phyloP scores from a whole-genome alignment of 2,329 filamentous ascomycete genomes.

The Aureobasidium zeae region DNA sequence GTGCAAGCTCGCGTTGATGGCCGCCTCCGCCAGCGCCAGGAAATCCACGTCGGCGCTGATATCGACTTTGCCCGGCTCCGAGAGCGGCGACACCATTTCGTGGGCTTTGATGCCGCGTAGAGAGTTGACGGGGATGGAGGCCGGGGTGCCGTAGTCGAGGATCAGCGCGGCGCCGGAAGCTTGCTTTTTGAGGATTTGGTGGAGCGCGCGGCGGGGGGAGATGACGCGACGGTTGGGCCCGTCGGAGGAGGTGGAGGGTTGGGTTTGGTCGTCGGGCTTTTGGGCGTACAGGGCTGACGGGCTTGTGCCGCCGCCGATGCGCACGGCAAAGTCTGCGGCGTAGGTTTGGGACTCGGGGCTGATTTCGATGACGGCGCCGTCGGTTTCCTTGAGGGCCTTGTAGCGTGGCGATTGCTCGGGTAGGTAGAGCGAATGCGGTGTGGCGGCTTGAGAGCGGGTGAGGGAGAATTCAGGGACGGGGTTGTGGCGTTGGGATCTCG shows the following conservation, averaged over 20 bases:
- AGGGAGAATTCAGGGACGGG: slow-evolving; percentile 73
- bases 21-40: slow-evolving; percentile 71
- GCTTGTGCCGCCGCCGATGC: slow-evolving; percentile 60
- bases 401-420: slow-evolving; percentile 76
- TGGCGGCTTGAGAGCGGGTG: slow-evolving; percentile 63
- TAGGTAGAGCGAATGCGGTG: slow-evolving; percentile 75
- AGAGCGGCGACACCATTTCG: slow-evolving; percentile 66
- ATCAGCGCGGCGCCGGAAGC: slow-evolving; percentile 86
- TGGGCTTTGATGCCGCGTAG: slow-evolving; percentile 81
- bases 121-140: slow-evolving; percentile 76
- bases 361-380: slow-evolving; percentile 72
- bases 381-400: slow-evolving; percentile 57
- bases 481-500: slow-evolving; percentile 32
- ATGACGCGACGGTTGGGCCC: not conserved
- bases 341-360: slow-evolving; percentile 80
- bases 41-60: slow-evolving; percentile 93
- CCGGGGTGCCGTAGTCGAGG: slow-evolving; percentile 80
- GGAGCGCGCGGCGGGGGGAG: slow-evolving; percentile 7
- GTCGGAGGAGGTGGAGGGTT: no score
- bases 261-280: not conserved
- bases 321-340: slow-evolving; percentile 67
- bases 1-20: slow-evolving; percentile 61
- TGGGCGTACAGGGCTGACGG: slow-evolving; percentile 16
- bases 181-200: slow-evolving; percentile 41
- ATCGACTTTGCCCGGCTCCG: slow-evolving; percentile 72